A percentile compares a stretch with the other conserved stretches of the same genome.
phyloP scores from a whole-genome alignment of 2,329 filamentous ascomycete genomes.

The Hysterium pulicare region DNA sequence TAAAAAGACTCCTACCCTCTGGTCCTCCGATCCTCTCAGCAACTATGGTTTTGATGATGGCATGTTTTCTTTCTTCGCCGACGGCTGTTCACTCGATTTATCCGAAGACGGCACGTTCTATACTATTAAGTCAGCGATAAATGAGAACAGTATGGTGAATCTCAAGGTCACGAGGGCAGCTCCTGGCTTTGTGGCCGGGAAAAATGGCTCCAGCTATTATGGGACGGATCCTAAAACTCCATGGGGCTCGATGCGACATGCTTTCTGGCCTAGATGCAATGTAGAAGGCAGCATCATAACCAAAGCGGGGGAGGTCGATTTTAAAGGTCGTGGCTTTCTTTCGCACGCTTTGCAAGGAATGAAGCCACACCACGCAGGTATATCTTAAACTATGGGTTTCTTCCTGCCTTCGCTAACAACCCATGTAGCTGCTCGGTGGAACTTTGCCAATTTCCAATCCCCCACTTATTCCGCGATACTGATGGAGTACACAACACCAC shows the following conservation, averaged over 20 bases:
- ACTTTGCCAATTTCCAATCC: slow-evolving; percentile 88
- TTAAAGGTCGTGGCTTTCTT: slow-evolving; percentile 77
- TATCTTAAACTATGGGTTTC: slow-evolving; percentile 16
- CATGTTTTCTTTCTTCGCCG: slow-evolving; percentile 78
- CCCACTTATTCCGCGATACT: slow-evolving; percentile 81
- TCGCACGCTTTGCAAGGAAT: slow-evolving; percentile 90
- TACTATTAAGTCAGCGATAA: slow-evolving; percentile 85
- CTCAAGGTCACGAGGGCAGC: slow-evolving; percentile 72
- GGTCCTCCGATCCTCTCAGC: slow-evolving; percentile 75
- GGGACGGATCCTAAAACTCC: slow-evolving; percentile 82
- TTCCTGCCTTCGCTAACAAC: neutral
- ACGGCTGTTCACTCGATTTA: slow-evolving; percentile 79
- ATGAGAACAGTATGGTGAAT: slow-evolving; percentile 78
- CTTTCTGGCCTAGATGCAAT: slow-evolving; percentile 87
- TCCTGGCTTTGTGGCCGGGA: slow-evolving; percentile 81
- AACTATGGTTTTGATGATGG: slow-evolving; percentile 83
- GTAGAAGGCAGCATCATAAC: slow-evolving; percentile 83
- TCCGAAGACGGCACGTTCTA: slow-evolving; percentile 80
- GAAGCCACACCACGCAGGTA: slow-evolving; percentile 95
- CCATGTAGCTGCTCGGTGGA: slow-evolving; percentile 71
- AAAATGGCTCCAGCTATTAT: slow-evolving; percentile 77
- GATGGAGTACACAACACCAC: slow-evolving; percentile 95
- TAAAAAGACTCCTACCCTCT: slow-evolving; percentile 69
- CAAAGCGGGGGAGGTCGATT: slow-evolving; percentile 73
- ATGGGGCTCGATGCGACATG: slow-evolving; percentile 89